A percentile compares a stretch with the other conserved stretches of the same genome.
phyloP scores from a whole-genome alignment of 208 protist genomes.

The Acanthamoeba rhysodes region DNA sequence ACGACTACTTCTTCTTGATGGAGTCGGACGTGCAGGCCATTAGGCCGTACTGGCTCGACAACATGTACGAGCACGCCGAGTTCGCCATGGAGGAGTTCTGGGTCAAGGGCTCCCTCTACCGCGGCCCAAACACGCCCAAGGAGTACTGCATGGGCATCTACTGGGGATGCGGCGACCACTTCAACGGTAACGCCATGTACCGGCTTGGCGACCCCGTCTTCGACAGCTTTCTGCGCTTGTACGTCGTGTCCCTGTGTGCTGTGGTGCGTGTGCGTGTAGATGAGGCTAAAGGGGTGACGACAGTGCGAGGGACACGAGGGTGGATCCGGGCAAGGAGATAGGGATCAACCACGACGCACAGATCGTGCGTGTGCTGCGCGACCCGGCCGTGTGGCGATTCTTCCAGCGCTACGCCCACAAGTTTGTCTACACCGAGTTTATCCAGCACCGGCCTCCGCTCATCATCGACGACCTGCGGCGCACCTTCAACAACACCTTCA shows the following conservation, averaged over 20 bases:
- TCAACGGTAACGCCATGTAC: slow-evolving; percentile 72
- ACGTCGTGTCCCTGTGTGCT: neutral
- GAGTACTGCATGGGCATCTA: slow-evolving; percentile 73
- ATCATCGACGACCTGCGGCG: neutral
- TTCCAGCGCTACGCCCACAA: slow-evolving; percentile 75
- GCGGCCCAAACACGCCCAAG: neutral
- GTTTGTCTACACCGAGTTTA: slow-evolving; percentile 77
- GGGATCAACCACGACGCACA: slow-evolving; percentile 76
- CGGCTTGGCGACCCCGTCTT: slow-evolving; percentile 65
- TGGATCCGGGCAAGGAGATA: slow-evolving; percentile 37
- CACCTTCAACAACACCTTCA: slow-evolving; percentile 67
- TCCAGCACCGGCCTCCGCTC: slow-evolving; percentile 67
- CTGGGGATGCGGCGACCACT: slow-evolving; percentile 73
- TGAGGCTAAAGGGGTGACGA: neutral
- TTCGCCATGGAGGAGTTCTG: slow-evolving; percentile 69
- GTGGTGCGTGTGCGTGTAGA: neutral
- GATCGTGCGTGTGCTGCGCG: slow-evolving; percentile 54
- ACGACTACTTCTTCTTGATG: slow-evolving; percentile 76
- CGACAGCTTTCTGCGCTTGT: slow-evolving; percentile 67
- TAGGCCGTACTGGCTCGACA: slow-evolving; percentile 72
- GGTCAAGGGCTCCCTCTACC: slow-evolving; percentile 73
- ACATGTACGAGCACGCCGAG: slow-evolving; percentile 72
- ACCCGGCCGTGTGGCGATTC: slow-evolving; percentile 52
- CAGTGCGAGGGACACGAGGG: slow-evolving; percentile 58
- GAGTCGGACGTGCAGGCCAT: slow-evolving; percentile 65